Conservation (phyloP, 2,329 filamentous ascomycete genomes). For the Trichophyton equinum region DNA sequence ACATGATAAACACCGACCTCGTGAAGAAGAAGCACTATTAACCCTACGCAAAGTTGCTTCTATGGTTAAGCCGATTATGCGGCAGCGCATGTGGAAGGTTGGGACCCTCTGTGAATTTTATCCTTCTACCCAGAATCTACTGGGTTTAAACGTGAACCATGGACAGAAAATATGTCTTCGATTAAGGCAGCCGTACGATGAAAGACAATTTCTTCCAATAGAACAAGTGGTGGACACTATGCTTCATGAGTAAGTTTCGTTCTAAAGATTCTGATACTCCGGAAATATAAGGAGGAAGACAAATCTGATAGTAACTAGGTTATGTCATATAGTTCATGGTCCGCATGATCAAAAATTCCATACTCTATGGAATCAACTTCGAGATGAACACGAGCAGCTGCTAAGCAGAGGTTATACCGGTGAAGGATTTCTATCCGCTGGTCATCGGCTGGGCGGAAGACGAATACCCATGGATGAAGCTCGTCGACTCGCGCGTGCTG, state of each 20-base stretch:
- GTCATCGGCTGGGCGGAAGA: conserved; percentile 57
- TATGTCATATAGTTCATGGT: conserved; percentile 75
- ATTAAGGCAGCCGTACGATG: conserved; percentile 62
- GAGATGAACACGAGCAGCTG: conserved; percentile 70
- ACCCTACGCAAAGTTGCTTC: conserved; percentile 71
- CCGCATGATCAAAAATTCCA: conserved; percentile 76
- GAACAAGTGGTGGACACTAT: conserved; percentile 80
- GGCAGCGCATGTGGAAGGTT: conserved; percentile 70
- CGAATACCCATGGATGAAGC: conserved; percentile 59
- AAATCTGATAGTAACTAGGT: conserved; percentile 25
- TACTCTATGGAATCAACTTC: conserved; percentile 74
- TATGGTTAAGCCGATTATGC: conserved; percentile 89
- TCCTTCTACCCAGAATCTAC: conserved; percentile 57
- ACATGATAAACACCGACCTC: conserved; percentile 38
- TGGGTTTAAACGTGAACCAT: conserved; percentile 68
- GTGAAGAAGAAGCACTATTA: conserved; percentile 41
- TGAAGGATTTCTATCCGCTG: conserved; percentile 70
- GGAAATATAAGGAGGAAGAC: neutral
- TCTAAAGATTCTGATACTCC: neutral
- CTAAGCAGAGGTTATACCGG: conserved; percentile 75
- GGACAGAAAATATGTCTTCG: conserved; percentile 73
- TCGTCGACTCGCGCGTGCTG: conserved; percentile 57
- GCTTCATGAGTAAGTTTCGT: conserved; percentile 58
- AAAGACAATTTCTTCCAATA: conserved; percentile 62
- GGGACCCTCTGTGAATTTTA: conserved; percentile 73